Evolutionary conservation across 2,329 filamentous ascomycete species (phyloP), one percentile per base, ranked within the genome.

Genomic region (Diaporthe sp.): DNA sequence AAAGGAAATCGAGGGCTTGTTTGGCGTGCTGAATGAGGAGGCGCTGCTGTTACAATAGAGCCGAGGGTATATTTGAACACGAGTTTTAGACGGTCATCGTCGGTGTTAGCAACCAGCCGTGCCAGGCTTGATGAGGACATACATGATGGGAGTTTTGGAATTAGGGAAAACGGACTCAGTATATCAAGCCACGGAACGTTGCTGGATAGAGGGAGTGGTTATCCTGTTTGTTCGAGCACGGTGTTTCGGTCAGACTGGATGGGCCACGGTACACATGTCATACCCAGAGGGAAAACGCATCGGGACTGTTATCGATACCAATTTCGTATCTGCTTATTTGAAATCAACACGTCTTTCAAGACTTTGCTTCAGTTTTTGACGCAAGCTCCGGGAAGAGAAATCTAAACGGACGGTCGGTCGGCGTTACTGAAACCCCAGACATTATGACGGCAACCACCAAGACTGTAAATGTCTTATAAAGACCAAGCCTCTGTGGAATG

Each of bases 21-120:
- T 92, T 84, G 92, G 92, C 19, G 86, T 92, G 53, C 81, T 93
- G 76, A 86, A 92, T 77, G 88, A 91, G 74, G 89, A 92, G 77
- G 85, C 88, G 61, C 80, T 92, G 77, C 78, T 92, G 70, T 81
- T 92, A 76, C 87, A 90, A 79, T 92, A 83, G 32, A 63, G 17
- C 7, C 13, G n/a, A 32, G 7, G 12, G 6, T 3, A 19, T 10
- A 17, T 27, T 17, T 42, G 56, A 15, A 6, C 13, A 7, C n/a
- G 56, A 15, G 17, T 47, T 37, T 9, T 50, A 12, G 25, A 19
- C 32, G 42, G 30, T 5, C 9, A 44, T 17, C 19, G 22, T 25
- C 35, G 42, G 10, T n/a, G n/a, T 13, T 37, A 27, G 47, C 22
- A 39, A 51, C 27, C 17, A 35, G 30, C 5, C 15, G 30, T 7